Conservation (phyloP, 495 filamentous ascomycete genomes). For the Daldinia caldariorum region DNA sequence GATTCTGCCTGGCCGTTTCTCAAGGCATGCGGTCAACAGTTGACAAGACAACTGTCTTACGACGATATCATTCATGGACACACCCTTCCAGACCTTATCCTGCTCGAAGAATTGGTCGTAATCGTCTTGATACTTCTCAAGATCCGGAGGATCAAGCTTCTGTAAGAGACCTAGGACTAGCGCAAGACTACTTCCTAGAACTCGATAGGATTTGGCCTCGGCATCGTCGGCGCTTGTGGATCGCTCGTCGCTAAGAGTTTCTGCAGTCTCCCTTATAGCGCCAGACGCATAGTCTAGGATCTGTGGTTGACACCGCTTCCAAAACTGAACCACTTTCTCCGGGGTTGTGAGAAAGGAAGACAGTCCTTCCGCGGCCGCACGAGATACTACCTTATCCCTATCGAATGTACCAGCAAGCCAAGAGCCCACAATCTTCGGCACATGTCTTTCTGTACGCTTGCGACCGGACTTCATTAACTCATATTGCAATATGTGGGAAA, state of each 20-base stretch:
- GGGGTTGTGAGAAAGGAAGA: conserved; percentile 76
- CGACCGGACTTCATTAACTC: conserved; percentile 75
- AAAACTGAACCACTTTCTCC: conserved; percentile 78
- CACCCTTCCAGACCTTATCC: conserved; percentile 81
- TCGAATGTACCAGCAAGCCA: conserved; percentile 93
- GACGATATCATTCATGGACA: conserved; percentile 69
- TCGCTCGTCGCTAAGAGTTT: conserved; percentile 88
- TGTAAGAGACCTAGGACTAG: conserved; percentile 65
- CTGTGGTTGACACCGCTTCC: conserved; percentile 76
- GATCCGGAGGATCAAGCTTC: conserved; percentile 58
- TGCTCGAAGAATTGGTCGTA: conserved; percentile 66
- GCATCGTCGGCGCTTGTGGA: conserved; percentile 85
- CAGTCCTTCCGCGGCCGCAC: conserved; percentile 78
- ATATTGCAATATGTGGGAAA: conserved; percentile 79
- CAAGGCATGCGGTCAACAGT: conserved; percentile 69
- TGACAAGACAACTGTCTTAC: conserved; percentile 76
- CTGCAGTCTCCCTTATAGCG: conserved; percentile 78
- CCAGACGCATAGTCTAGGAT: conserved; percentile 84
- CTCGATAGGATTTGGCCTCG: conserved; percentile 81
- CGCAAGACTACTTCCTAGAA: conserved; percentile 72
- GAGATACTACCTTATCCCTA: conserved; percentile 75
- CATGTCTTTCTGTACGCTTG: conserved; percentile 79
- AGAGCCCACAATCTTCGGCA: conserved; percentile 79
- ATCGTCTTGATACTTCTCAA: conserved; percentile 58
- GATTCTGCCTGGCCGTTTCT: conserved; percentile 63